Conservation (phyloP, 2,329 filamentous ascomycete genomes). For the Cercospora canescens region DNA sequence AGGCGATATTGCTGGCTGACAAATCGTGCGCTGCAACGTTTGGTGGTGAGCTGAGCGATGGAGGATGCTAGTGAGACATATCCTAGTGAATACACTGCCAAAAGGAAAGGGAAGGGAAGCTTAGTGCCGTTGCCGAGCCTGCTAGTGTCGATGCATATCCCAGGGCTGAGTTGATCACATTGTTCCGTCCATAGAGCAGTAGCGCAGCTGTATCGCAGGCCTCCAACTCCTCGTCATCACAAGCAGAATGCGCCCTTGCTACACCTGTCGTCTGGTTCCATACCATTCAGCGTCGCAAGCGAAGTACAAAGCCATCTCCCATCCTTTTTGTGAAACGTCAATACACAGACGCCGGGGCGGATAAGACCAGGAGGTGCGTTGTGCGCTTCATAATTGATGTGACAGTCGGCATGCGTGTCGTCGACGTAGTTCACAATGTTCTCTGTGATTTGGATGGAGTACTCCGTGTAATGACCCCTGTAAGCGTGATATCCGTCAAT, state of each 20-base stretch:
- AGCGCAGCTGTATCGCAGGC: not conserved
- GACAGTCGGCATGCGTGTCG: not conserved
- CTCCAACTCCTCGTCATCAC: not conserved
- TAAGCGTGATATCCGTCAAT: not conserved
- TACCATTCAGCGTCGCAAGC: not conserved
- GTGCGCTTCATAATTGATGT: not conserved
- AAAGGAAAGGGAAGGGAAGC: not conserved
- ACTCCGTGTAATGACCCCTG: not conserved
- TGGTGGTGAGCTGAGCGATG: not conserved
- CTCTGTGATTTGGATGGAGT: not conserved
- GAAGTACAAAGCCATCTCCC: not conserved
- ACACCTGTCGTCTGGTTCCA: constrained; percentile 2
- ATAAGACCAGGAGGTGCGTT: not conserved
- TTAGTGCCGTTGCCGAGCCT: not conserved
- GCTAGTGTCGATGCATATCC: not conserved
- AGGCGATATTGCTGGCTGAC: not conserved
- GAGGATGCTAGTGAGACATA: not conserved
- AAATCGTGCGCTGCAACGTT: not conserved
- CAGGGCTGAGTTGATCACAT: not conserved
- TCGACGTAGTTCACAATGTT: constrained; percentile 1
- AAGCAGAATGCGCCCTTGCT: not conserved
- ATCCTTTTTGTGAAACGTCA: constrained; percentile 5
- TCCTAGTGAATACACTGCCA: not conserved
- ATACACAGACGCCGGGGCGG: not conserved
- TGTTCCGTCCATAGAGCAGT: not conserved